Evolutionary conservation across 2,329 filamentous ascomycete genomes (phyloP).

Genomic region (Aspergillus sp.): DNA sequence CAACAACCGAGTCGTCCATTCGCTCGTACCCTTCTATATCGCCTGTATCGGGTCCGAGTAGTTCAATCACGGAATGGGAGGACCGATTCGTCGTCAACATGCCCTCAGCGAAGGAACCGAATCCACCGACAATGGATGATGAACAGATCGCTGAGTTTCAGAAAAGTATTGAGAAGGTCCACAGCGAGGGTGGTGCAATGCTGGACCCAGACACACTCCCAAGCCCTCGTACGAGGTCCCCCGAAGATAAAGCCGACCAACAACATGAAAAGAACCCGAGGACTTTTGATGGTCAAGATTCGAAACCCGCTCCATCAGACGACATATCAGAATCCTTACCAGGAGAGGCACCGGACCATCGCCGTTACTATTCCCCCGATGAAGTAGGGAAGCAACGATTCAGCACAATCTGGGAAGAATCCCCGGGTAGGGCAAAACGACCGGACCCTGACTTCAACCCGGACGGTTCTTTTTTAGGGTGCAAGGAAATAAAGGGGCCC

Average conservation of each 20-base stretch:
- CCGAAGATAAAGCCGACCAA: slow-evolving; percentile 29
- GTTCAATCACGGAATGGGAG: slow-evolving; percentile 34
- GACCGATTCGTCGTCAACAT: slow-evolving; percentile 44
- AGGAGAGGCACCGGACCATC: slow-evolving; percentile 5
- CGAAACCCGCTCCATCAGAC: slow-evolving; percentile 3
- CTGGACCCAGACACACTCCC: slow-evolving; percentile 29
- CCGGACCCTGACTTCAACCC: slow-evolving; percentile 16
- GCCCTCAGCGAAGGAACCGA: slow-evolving; percentile 42
- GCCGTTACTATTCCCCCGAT: slow-evolving; percentile 37
- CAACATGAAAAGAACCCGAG: slow-evolving; percentile 19
- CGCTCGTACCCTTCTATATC: slow-evolving; percentile 29
- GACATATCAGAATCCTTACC: slow-evolving; percentile 9
- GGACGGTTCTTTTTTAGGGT: slow-evolving; percentile 41
- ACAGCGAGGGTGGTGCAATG: slow-evolving; percentile 28
- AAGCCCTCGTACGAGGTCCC: slow-evolving; percentile 29
- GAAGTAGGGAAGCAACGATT: slow-evolving; percentile 37
- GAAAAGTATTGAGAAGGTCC: slow-evolving; percentile 32
- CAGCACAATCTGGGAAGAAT: slow-evolving; percentile 36
- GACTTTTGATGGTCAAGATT: slow-evolving; percentile 20
- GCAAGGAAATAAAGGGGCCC: slow-evolving; percentile 35
- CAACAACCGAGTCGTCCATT: slow-evolving; percentile 22
- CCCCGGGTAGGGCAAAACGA: slow-evolving; percentile 22
- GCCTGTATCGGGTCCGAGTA: slow-evolving; percentile 28
- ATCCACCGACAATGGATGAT: slow-evolving; percentile 38
- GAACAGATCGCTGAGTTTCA: slow-evolving; percentile 41